A percentile compares a stretch with the other conserved stretches of the same genome.
Conservation (phyloP, 2,329 filamentous ascomycete genomes). For the Coniochaeta pulveracea region DNA sequence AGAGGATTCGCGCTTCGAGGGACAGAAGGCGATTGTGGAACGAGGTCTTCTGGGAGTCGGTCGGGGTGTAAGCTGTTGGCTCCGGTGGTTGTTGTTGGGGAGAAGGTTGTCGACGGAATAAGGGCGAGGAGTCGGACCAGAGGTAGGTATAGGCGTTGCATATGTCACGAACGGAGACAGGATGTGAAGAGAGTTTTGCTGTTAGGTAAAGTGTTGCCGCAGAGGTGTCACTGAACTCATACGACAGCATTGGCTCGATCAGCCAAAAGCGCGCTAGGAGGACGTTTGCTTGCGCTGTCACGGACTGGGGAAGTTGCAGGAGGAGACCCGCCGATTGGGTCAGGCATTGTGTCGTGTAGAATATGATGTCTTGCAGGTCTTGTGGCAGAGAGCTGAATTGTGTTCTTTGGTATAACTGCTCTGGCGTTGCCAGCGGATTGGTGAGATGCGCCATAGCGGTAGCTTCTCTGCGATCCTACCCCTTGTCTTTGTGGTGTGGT, state of each 20-base stretch:
- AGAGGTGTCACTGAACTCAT: slow-evolving; percentile 59
- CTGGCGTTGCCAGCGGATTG: slow-evolving; percentile 62
- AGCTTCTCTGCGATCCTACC: no score
- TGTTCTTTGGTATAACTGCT: slow-evolving; percentile 51
- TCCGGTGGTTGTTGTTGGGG: slow-evolving; percentile 22
- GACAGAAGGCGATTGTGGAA: slow-evolving; percentile 54
- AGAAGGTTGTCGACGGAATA: slow-evolving; percentile 27
- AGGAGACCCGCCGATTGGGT: slow-evolving; percentile 73
- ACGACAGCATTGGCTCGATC: slow-evolving; percentile 38
- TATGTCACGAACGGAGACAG: slow-evolving; percentile 67
- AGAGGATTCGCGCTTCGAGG: slow-evolving; percentile 69
- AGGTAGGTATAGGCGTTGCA: slow-evolving; percentile 81
- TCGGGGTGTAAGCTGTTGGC: slow-evolving; percentile 53
- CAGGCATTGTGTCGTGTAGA: slow-evolving; percentile 59
- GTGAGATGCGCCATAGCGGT: slow-evolving; percentile 47
- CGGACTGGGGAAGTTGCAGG: slow-evolving; percentile 72
- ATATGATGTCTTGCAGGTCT: slow-evolving; percentile 61
- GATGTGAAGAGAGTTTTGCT: slow-evolving; percentile 69
- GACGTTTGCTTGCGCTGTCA: slow-evolving; percentile 76
- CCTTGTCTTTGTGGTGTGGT: no score
- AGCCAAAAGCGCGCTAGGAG: slow-evolving; percentile 75
- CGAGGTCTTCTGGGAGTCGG: slow-evolving; percentile 59
- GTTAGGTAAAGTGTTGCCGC: slow-evolving; percentile 72
- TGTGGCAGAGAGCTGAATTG: slow-evolving; percentile 47
- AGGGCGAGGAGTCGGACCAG: slow-evolving; percentile 46